These are phyloP conservation scores for Phytopythium ostracodes DNA, from an alignment of 352 stramenopile species.

Conservation along the genomic window DNA sequence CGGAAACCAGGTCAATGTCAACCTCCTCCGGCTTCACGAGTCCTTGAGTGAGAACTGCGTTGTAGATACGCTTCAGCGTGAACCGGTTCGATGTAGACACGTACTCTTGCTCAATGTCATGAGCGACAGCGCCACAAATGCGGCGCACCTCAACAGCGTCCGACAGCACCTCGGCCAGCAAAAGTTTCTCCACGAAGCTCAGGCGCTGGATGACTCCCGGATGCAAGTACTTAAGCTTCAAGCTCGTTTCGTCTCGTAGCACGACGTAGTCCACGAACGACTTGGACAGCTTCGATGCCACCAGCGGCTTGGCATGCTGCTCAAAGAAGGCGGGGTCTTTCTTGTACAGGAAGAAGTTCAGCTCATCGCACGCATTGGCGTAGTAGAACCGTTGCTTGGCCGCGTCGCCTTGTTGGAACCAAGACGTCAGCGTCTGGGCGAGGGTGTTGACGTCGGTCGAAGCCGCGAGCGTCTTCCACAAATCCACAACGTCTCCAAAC, in stretches of 20 bases:
- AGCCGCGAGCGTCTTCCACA: slow-evolving; percentile 11
- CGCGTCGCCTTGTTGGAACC: slow-evolving; percentile 21
- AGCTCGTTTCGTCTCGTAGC: background rate
- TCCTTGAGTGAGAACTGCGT: background rate
- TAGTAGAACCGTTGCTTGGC: slow-evolving; percentile 27
- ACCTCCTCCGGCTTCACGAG: background rate
- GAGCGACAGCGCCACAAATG: background rate
- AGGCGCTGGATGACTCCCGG: slow-evolving; percentile 5
- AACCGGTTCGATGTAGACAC: background rate
- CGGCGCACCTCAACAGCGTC: background rate
- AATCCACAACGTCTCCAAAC: slow-evolving; percentile 24
- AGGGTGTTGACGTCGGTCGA: slow-evolving; percentile 4
- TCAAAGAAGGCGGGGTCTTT: slow-evolving; percentile 51
- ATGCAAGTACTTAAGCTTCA: background rate
- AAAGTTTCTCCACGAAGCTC: background rate
- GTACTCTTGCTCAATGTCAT: background rate
- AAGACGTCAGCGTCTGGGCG: slow-evolving; percentile 27
- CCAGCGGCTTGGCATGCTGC: slow-evolving; percentile 23
- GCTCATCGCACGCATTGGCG: slow-evolving; percentile 36
- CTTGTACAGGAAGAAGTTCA: slow-evolving; percentile 54
- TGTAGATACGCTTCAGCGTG: background rate
- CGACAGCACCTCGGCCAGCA: background rate
- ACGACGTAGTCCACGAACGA: slow-evolving; percentile 39
- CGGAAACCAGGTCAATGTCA: background rate
- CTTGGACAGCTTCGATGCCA: slow-evolving; percentile 42